Base-by-base conservation (phyloP, 164 flowering plant genomes). In the Vitis rupestris region DNA sequence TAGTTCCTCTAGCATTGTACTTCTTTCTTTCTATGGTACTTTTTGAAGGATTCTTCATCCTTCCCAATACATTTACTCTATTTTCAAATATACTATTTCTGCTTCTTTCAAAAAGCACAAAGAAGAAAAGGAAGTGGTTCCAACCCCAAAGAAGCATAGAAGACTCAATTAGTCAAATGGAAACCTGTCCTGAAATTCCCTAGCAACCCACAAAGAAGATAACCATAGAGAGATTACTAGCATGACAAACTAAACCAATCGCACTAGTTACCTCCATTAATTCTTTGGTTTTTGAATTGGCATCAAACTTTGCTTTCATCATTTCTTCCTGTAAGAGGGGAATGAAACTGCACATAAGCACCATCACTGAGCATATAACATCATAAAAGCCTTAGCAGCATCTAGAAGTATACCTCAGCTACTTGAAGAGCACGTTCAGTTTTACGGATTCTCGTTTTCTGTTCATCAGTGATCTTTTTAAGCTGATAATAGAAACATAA, bases 361-460 rank as follows among this genome's bases (percentile, higher is more conserved):
- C 9, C 65, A 64, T n/a, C 47, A 47, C 50, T 19, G 1, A 49
- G 8, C 7, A 48, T 16, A 27, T 31, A 9, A 10, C 29, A 53
- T 13, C 9, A 8, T 1, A 48, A 15, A 14, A 30, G 9, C 12
- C 15, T 15, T 0, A 17, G 55, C 51, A 60, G 30, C 13, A 30
- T 8, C 44, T 27, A n/a, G 44, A 27, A 56, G 70, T 30, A 52
- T 73, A 90, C 99, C 90, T 95, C 98, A 51, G 98, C 94, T 37
- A 83, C 80, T 75, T 79, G 84, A 75, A 90, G 93, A 71, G 99
- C 99, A 17, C 94, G 90, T 64, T 95, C 94, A 64, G 92, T 85
- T 85, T 91, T 93, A 50, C 82, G 83, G 54, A 91, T 80, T 80
- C 76, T 81, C 69, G 56, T 72, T 78, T 84, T 89, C 74, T 95